phyloP scores from a whole-genome alignment of 2,329 filamentous ascomycete genomes.

The Chlorencoelia australis region DNA sequence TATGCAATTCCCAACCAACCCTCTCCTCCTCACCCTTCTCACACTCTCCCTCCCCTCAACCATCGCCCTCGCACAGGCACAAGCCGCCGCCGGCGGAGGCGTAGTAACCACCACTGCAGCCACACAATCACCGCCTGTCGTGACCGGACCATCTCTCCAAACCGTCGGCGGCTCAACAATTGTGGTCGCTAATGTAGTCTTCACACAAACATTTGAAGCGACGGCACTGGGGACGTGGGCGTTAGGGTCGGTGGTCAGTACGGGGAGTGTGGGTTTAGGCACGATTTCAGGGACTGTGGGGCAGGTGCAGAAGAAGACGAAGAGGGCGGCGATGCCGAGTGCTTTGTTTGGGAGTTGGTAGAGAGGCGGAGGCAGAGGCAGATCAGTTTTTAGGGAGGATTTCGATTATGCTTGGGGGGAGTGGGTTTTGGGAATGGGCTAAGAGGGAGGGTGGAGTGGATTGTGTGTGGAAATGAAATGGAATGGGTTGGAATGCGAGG shows the following conservation, averaged over 20 bases:
- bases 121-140: conserved; percentile 1
- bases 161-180: neutral
- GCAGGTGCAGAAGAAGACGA: conserved; percentile 6
- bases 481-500: too few relatives aligned
- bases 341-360: too few relatives aligned
- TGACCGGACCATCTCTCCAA: conserved; percentile 1
- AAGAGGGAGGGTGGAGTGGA: too few relatives aligned
- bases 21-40: neutral
- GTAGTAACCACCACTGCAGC: neutral
- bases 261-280: conserved; percentile 21
- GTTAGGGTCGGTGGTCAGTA: conserved; percentile 17
- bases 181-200: neutral
- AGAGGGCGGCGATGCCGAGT: too few relatives aligned
- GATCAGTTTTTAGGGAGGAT: too few relatives aligned
- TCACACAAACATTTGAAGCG: conserved; percentile 23
- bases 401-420: too few relatives aligned
- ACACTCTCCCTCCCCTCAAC: neutral
- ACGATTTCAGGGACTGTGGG: conserved; percentile 15
- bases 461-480: too few relatives aligned
- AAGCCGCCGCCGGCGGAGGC: conserved; percentile 3
- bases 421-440: too few relatives aligned
- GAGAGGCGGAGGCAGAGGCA: too few relatives aligned
- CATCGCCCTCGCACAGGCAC: conserved; percentile 1
- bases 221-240: conserved; percentile 24
- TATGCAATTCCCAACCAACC: neutral